Conservation (phyloP, 345 rosid genomes). For the Ceriops tagal region DNA sequence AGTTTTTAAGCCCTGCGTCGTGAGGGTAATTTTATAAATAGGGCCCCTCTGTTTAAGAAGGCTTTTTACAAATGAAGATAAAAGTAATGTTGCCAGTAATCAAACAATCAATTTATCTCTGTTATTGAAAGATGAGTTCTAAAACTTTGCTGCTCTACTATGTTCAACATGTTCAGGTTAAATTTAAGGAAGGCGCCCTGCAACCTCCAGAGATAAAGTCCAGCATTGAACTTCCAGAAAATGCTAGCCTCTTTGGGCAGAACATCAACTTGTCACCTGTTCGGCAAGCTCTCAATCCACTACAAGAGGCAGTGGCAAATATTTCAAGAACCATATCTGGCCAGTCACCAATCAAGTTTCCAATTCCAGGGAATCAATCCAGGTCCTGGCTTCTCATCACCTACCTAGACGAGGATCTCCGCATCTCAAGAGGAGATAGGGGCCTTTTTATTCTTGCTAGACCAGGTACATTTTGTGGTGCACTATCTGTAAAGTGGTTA, state of each 20-base stretch:
- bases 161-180: slow-evolving; percentile 49
- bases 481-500: slow-evolving; percentile 1
- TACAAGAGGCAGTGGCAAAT: slow-evolving; percentile 67
- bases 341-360: slow-evolving; percentile 75
- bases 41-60: no score
- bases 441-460: slow-evolving; percentile 89
- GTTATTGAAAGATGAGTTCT: background rate
- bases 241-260: slow-evolving; percentile 65
- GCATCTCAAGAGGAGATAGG: slow-evolving; percentile 93
- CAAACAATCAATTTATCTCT: background rate
- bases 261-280: slow-evolving; percentile 57
- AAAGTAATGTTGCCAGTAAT: no score
- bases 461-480: slow-evolving; percentile 17
- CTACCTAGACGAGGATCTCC: slow-evolving; percentile 79
- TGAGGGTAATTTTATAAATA: no score
- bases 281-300: slow-evolving; percentile 69
- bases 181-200: slow-evolving; percentile 76
- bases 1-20: no score
- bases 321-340: slow-evolving; percentile 69
- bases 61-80: no score
- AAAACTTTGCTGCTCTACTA: background rate
- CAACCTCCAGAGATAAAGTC: slow-evolving; percentile 84
- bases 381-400: slow-evolving; percentile 85
- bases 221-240: slow-evolving; percentile 63
- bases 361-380: slow-evolving; percentile 65